Evolutionary conservation across 257 asterid genomes (phyloP), one percentile per base, ranked within the genome.

Genomic region (Rauvolfia tetraphylla): DNA sequence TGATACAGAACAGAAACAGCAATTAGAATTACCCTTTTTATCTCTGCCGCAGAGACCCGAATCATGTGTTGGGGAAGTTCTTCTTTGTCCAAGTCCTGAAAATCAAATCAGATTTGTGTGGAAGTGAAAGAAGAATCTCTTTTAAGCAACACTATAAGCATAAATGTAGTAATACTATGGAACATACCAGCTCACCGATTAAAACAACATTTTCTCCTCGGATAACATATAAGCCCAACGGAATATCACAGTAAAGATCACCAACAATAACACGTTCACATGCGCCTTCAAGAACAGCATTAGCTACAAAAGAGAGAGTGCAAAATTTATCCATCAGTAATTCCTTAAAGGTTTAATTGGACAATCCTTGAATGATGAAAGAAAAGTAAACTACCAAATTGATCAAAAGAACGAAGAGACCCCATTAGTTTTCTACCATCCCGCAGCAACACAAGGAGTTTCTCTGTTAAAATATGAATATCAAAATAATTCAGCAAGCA

Each of bases 171-270:
- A 20, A 80, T 65, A 75, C 56, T 77, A 23, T 53, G 54, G 81
- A 66, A 41, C 79, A 71, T 91, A 95, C 99, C 96, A 95, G 96
- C 81, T 95, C 99, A 81, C 99, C 99, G 54, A 95, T 95, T 78
- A 95, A 86, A 79, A 95, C 99, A 68, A 95, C 99, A 79, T 95
- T 95, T 83, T 95, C 99, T 74, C 99, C 98, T 54, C 99, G 96
- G 66, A 95, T 95, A 44, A 95, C 92, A 69, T 95, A 95, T 41
- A 95, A 82, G 67, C 99, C 98, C 84, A 95, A 86, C 44, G 96
- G 96, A 73, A 95, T 87, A 83, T 95, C 99, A 71, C 98, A 95
- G 79, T 89, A 95, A 17, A 89, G 90, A 42, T 95, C 92, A 23
- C 98, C 99, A 72, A 92, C 99, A 82, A 95, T 93, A 63, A 88